Percentiles rank a stretch among this genome's conserved stretches.
Evolutionary conservation across 1,139 yeast genomes (phyloP).

Genomic region (Saccharomyces hybrid): DNA sequence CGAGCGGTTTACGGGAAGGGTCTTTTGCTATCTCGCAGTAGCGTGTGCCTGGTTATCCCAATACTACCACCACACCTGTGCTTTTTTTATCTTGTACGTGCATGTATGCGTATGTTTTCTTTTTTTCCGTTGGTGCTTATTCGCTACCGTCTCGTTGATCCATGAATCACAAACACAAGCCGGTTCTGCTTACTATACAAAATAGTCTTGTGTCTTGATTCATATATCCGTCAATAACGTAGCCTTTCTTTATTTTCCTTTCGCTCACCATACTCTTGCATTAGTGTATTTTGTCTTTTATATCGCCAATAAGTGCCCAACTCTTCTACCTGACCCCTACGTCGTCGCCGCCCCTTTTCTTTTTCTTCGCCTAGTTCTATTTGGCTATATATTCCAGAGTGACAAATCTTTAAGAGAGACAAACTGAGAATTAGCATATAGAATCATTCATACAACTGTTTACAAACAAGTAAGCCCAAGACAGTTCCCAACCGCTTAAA

Average conservation of each 20-base stretch:
- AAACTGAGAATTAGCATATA: neutral
- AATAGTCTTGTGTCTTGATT: neutral
- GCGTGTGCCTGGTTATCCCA: neutral
- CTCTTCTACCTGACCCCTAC: neutral
- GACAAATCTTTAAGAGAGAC: neutral
- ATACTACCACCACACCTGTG: neutral
- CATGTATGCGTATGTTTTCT: neutral
- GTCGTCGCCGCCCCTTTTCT: neutral
- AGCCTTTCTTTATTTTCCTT: neutral
- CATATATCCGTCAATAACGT: neutral
- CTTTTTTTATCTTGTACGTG: neutral
- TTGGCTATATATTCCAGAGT: neutral
- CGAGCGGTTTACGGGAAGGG: conserved; percentile 1
- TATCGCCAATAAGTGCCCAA: neutral
- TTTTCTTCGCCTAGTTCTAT: neutral
- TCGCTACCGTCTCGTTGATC: neutral
- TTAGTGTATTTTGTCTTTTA: neutral
- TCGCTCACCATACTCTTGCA: neutral
- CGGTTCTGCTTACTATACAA: neutral
- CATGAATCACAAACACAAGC: neutral
- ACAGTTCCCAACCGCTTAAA: neutral
- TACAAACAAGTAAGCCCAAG: neutral
- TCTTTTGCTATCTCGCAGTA: neutral
- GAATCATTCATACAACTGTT: neutral
- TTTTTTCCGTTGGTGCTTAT: neutral